Evolutionary conservation across 2,329 filamentous ascomycete genomes (phyloP).

Genomic region (Capronia coronata): DNA sequence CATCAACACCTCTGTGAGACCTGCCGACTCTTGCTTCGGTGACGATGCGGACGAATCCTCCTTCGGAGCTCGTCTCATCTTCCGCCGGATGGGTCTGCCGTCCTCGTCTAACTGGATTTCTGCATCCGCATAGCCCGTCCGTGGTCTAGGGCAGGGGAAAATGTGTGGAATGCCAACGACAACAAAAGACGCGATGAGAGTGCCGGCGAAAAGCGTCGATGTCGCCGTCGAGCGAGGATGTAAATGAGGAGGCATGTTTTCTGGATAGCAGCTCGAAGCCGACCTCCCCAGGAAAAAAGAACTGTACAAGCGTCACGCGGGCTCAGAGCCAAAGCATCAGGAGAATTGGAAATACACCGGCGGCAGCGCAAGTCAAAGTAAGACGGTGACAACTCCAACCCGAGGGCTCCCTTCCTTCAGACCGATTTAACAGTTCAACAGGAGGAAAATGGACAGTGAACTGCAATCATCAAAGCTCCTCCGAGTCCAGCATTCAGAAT

Average conservation of each 20-base stretch:
- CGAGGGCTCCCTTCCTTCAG: background rate
- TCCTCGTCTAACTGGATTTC: slow-evolving; percentile 38
- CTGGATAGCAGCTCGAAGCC: background rate
- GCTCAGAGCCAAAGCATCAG: background rate
- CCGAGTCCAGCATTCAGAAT: background rate
- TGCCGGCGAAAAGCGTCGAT: slow-evolving; percentile 90
- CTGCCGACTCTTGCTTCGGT: slow-evolving; percentile 34
- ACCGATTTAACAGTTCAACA: background rate
- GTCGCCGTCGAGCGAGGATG: slow-evolving; percentile 92
- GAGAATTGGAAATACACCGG: background rate
- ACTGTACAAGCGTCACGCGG: background rate
- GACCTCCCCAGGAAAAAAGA: background rate
- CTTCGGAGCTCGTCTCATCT: slow-evolving; percentile 28
- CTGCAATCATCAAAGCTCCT: background rate
- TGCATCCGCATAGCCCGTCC: slow-evolving; percentile 67
- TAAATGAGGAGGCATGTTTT: slow-evolving; percentile 54
- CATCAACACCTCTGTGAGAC: background rate
- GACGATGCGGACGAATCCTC: slow-evolving; percentile 36
- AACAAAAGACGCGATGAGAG: slow-evolving; percentile 79
- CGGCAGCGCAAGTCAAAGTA: background rate
- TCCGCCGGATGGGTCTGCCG: slow-evolving; percentile 38
- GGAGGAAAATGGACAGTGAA: background rate
- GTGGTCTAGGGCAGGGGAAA: slow-evolving; percentile 81
- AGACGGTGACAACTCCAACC: background rate
- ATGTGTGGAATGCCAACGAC: slow-evolving; percentile 87